Evolutionary conservation across 768 basidiomycete species (phyloP).

Genomic region (Boletus insuetus): DNA sequence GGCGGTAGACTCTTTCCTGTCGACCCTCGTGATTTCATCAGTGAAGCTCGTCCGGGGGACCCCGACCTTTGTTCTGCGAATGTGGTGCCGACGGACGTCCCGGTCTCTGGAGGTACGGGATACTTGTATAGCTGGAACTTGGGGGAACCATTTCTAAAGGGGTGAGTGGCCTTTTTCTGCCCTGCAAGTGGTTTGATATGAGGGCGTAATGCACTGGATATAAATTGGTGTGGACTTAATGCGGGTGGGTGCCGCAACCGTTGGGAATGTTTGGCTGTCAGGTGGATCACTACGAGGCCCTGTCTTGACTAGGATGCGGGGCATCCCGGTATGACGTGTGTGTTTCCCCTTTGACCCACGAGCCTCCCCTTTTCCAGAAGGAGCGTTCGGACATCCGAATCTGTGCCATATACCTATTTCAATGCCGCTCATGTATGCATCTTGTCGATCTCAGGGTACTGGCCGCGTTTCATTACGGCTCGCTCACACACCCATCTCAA

Average conservation of each 20-base stretch:
- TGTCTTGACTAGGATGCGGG: slow-evolving; percentile 2
- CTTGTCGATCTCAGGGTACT: slow-evolving; percentile 46
- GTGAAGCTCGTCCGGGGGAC: slow-evolving; percentile 38
- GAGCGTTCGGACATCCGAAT: slow-evolving; percentile 15
- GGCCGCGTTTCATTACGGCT: slow-evolving; percentile 70
- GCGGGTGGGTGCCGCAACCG: neutral
- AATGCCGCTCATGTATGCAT: neutral
- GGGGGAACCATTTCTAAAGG: slow-evolving; percentile 73
- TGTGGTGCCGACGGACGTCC: slow-evolving; percentile 62
- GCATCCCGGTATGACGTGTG: neutral
- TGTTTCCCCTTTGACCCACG: neutral
- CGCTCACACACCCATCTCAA: slow-evolving; percentile 61
- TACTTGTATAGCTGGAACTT: slow-evolving; percentile 78
- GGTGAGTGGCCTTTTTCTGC: slow-evolving; percentile 40
- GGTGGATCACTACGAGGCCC: neutral
- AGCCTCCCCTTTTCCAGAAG: slow-evolving; percentile 3
- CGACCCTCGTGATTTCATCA: slow-evolving; percentile 70
- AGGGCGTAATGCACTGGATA: neutral
- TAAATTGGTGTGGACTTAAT: slow-evolving; percentile 1
- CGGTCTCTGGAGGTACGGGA: slow-evolving; percentile 43
- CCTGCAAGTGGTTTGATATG: neutral
- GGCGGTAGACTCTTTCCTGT: slow-evolving; percentile 68
- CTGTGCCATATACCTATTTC: neutral
- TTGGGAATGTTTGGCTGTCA: neutral
- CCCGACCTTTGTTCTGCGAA: slow-evolving; percentile 50